A percentile compares a stretch with the other conserved stretches of the same genome.
phyloP scores from a whole-genome alignment of 352 stramenopile species.

The Halophytophthora batemanensis region DNA sequence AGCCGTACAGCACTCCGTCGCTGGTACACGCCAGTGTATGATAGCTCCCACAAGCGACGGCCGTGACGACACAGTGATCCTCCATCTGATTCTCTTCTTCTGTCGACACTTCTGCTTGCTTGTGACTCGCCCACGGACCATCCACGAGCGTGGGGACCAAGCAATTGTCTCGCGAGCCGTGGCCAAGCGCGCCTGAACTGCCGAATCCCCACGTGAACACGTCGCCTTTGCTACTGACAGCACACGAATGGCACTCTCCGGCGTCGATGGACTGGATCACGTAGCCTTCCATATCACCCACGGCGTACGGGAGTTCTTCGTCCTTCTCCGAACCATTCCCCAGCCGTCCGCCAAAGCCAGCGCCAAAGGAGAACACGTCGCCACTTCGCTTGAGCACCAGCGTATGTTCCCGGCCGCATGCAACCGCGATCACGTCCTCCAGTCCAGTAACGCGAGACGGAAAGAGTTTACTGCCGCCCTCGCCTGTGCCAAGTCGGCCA shows the following conservation, averaged over 20 bases:
- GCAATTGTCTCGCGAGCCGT: slow-evolving; percentile 55
- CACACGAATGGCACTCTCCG: slow-evolving; percentile 80
- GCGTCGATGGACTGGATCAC: slow-evolving; percentile 54
- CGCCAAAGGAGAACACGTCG: slow-evolving; percentile 67
- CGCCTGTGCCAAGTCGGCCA: slow-evolving; percentile 73
- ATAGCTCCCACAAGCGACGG: slow-evolving; percentile 71
- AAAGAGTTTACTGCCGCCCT: slow-evolving; percentile 60
- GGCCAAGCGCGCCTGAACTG: slow-evolving; percentile 73
- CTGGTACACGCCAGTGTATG: slow-evolving; percentile 62
- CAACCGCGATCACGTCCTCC: slow-evolving; percentile 43
- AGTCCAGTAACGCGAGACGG: slow-evolving; percentile 58
- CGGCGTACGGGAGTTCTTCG: slow-evolving; percentile 43
- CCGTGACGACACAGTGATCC: slow-evolving; percentile 13
- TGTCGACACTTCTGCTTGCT: slow-evolving; percentile 5
- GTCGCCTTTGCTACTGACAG: slow-evolving; percentile 52
- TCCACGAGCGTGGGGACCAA: slow-evolving; percentile 38
- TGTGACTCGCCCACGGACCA: slow-evolving; percentile 26
- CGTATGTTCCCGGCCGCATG: slow-evolving; percentile 83
- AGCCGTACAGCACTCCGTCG: slow-evolving; percentile 63
- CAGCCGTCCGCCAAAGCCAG: slow-evolving; percentile 73
- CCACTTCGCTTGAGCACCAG: slow-evolving; percentile 53
- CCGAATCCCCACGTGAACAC: slow-evolving; percentile 88
- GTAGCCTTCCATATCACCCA: slow-evolving; percentile 34
- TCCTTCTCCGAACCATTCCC: slow-evolving; percentile 65
- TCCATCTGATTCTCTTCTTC: slow-evolving; percentile 7